phyloP scores from a whole-genome alignment of 805 yeast genomes.

The Myxozyma kluyveri region DNA sequence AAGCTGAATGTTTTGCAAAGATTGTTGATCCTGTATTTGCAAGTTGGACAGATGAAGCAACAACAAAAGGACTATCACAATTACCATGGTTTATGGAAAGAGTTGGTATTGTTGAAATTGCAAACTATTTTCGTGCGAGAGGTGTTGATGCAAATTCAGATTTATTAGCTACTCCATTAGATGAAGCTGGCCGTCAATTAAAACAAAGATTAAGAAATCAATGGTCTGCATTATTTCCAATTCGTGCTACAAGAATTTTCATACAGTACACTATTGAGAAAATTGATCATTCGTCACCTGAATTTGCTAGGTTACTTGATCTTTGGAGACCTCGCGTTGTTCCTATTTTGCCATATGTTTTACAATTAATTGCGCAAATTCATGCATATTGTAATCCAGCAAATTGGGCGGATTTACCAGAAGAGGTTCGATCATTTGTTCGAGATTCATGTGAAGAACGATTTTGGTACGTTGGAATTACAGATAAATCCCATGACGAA shows the following conservation, averaged over 20 bases:
- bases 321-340: constrained; percentile 93
- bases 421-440: constrained; percentile 90
- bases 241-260: constrained; percentile 90
- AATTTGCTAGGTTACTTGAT: constrained; percentile 63
- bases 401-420: constrained; percentile 85
- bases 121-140: constrained; percentile 80
- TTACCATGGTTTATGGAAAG: constrained; percentile 98
- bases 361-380: constrained; percentile 82
- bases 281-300: constrained; percentile 72
- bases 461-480: constrained; percentile 98
- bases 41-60: constrained; percentile 90
- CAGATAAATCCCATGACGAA: constrained; percentile 88
- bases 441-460: constrained; percentile 84
- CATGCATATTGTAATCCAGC: constrained; percentile 92
- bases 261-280: constrained; percentile 95
- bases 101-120: constrained; percentile 89
- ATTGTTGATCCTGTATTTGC: constrained; percentile 90
- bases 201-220: constrained; percentile 79
- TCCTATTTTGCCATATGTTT: constrained; percentile 86
- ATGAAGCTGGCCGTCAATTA: constrained; percentile 75
- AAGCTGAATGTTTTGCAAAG: constrained; percentile 72
- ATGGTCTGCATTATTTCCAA: constrained; percentile 94
- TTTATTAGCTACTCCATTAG: constrained; percentile 77
- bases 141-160: constrained; percentile 76
- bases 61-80: constrained; percentile 84